Evolutionary conservation across 371 early-diverging fungal species (phyloP), one percentile per base, ranked within the genome.

Genomic region (Rhizopus sp.): DNA sequence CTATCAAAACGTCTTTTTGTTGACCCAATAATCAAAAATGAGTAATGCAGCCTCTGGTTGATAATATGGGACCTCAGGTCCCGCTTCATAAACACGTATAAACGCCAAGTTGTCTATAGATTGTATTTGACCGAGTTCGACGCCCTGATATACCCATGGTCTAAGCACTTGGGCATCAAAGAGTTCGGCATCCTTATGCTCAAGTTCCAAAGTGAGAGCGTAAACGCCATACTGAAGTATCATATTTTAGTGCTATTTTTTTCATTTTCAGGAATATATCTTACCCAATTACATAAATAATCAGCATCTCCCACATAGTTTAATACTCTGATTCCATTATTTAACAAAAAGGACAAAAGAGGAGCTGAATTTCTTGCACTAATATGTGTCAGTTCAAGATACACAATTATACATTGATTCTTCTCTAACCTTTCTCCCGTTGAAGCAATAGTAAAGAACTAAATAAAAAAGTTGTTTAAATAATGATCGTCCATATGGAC

Each of bases 231-330:
- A 60, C 60, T 60, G 42, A 5, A 10, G 17, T 13, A 29, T 23
- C 7, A 3, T 37, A 2, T 37, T 37, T 37, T 37, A 10, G 7
- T 37, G 7, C 5, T 50, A 34, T 55, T 10, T 30, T 46, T 7
- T 46, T 23, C 9, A 23, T n/a, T 12, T 38, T 17, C 31, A 44
- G 2, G 15, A 3, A 7, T 44, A 15, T 9, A 44, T 17, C 15
- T n/a, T 55, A 91, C 87, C 94, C 94, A 95, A 75, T 93, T 93
- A 80, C 93, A 91, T 47, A 90, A 84, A 63, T 80, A 92, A 68
- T 92, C 92, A 3, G 90, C 89, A 60, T 90, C 87, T 87, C 96
- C 97, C 55, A 91, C 92, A 66, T 95, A 97, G 34, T 95, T 69
- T 44, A 97, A 68, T 9, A 95, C 83, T 35, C 86, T 78, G 58